A percentile compares a stretch with the other conserved stretches of the same genome.
phyloP scores from a whole-genome alignment of 805 yeast genomes.

The Candida piceae region DNA sequence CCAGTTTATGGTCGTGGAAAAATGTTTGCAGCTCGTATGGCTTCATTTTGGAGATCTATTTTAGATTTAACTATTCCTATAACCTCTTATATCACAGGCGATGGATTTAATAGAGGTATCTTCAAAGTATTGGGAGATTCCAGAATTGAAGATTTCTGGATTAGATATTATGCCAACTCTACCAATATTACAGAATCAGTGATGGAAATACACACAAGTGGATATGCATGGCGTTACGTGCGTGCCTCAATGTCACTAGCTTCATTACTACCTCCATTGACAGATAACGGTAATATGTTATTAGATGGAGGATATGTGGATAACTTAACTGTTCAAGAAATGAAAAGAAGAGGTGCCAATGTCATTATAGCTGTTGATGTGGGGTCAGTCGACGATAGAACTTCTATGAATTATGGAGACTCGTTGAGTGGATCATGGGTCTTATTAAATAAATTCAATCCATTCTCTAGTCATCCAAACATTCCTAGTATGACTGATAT shows the following conservation, averaged over 20 bases:
- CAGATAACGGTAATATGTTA: slow-evolving; percentile 87
- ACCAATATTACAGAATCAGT: slow-evolving; percentile 92
- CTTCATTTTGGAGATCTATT: slow-evolving; percentile 80
- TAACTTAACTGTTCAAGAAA: slow-evolving; percentile 86
- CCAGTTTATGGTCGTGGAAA: slow-evolving; percentile 89
- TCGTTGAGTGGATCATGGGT: slow-evolving; percentile 93
- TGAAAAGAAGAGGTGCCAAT: slow-evolving; percentile 85
- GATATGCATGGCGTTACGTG: slow-evolving; percentile 93
- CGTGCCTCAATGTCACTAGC: slow-evolving; percentile 97
- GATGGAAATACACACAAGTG: slow-evolving; percentile 90
- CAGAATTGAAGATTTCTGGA: slow-evolving; percentile 95
- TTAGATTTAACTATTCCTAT: slow-evolving; percentile 89
- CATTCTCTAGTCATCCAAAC: slow-evolving; percentile 80
- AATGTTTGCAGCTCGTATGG: slow-evolving; percentile 74
- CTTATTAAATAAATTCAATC: slow-evolving; percentile 78
- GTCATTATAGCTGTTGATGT: slow-evolving; percentile 91
- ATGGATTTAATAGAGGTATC: slow-evolving; percentile 94
- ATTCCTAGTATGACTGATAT: slow-evolving; percentile 94
- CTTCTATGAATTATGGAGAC: slow-evolving; percentile 89
- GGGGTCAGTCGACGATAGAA: slow-evolving; percentile 88
- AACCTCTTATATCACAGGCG: slow-evolving; percentile 94
- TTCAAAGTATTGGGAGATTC: slow-evolving; percentile 94
- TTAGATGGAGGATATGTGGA: slow-evolving; percentile 96
- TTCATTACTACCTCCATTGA: slow-evolving; percentile 83
- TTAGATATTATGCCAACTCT: slow-evolving; percentile 81